Base-by-base conservation (phyloP, 768 basidiomycete genomes). In the Leccinellum rugosiceps region DNA sequence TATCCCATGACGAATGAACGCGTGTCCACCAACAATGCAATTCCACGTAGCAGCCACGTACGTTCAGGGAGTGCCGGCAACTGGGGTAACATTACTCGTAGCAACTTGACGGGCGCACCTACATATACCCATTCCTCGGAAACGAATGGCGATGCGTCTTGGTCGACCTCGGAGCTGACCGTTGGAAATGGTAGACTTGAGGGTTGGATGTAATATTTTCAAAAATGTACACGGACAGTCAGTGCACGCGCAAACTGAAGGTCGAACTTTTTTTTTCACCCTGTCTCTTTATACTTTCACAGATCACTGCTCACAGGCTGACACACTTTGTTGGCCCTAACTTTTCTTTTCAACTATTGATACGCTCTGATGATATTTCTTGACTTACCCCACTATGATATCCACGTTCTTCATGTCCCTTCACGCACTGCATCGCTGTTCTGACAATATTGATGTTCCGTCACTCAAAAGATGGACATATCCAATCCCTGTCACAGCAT, bases 41-140 rank as follows among this genome's bases (percentile, higher is more conserved):
- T 65, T 41, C 62, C 76, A 19, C 82, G 88, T 56, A 75, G 76
- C 28, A 83, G 87, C 35, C 89, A 92, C 66, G 83, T 83, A 58
- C 85, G 90, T 59, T 83, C 88, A 45, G 90, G 90, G 47, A 91
- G 89, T 69, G 87, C 86, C 26, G 88, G 88, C 31, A 91, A 90
- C 68, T 91, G 90, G 90, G 86, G 78, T 44, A 83, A 74, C 64
- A 77, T 88, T 63, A 68, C 82, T 26, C 81, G 85, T 50, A 80
- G 76, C 68, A 80, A 78, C 66, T 74, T 85, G 52, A 73, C 74
- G 52, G 74, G 76, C 57, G 76, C 77, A 35, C 74, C 77, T n/a
- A 68, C 82, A 38, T 83, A 83, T 63, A 77, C 83, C 13, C 81
- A 83, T 56, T 77, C 80, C 38, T 75, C 84, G 8, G 85, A 83